Conservation (phyloP, 2,329 filamentous ascomycete genomes). For the Penicillium sp. region DNA sequence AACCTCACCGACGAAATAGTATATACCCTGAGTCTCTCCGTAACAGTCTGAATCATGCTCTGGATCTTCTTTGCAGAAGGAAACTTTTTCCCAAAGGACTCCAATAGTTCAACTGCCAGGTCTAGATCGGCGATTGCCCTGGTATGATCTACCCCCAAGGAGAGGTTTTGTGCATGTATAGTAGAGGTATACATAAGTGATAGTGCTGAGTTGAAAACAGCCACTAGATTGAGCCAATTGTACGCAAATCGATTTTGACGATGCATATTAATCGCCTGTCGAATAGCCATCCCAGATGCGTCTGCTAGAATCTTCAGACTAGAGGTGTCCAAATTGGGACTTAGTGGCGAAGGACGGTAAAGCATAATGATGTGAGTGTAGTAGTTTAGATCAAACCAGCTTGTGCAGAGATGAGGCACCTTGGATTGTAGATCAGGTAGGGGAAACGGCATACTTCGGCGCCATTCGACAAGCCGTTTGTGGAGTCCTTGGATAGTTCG, state of each 20-base stretch:
- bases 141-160: conserved; percentile 17
- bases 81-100: conserved; percentile 29
- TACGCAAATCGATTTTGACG: conserved; percentile 47
- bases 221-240: conserved; percentile 49
- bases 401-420: conserved; percentile 50
- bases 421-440: conserved; percentile 43
- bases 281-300: conserved; percentile 50
- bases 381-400: conserved; percentile 56
- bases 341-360: conserved; percentile 51
- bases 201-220: conserved; percentile 48
- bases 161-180: conserved; percentile 38
- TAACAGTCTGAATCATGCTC: conserved; percentile 24
- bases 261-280: conserved; percentile 45
- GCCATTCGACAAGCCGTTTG: conserved; percentile 50
- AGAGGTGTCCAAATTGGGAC: conserved; percentile 40
- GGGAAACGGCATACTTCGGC: conserved; percentile 51
- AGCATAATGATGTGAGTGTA: conserved; percentile 52
- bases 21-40: conserved; percentile 8
- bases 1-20: conserved; percentile 5
- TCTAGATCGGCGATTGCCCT: conserved; percentile 26
- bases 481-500: conserved; percentile 42
- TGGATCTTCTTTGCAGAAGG: conserved; percentile 26
- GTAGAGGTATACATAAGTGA: conserved; percentile 52
- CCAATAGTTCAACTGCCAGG: conserved; percentile 24
- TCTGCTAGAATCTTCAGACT: conserved; percentile 45